phyloP scores from a whole-genome alignment of 2,329 filamentous ascomycete species.

The Tolypocladium album region DNA sequence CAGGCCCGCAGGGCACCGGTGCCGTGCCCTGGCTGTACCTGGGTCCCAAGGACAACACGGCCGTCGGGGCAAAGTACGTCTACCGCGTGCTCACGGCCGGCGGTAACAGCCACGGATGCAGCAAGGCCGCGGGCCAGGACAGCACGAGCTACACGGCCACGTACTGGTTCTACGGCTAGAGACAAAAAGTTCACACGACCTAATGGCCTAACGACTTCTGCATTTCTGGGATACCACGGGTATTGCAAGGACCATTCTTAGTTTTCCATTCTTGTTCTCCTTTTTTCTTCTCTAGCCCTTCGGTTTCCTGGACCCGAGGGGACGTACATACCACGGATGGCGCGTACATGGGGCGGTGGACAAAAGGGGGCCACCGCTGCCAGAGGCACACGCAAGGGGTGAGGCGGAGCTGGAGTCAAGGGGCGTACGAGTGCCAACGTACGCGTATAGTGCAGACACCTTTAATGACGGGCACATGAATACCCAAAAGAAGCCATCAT shows the following conservation, averaged over 20 bases:
- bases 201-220: background rate
- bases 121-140: slow-evolving; percentile 24
- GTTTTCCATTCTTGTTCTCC: background rate
- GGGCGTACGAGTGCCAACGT: background rate
- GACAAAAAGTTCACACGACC: background rate
- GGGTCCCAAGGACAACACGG: slow-evolving; percentile 23
- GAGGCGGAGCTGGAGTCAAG: background rate
- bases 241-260: background rate
- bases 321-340: background rate
- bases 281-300: background rate
- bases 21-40: slow-evolving; percentile 47
- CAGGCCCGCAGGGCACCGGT: slow-evolving; percentile 35
- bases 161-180: slow-evolving; percentile 45
- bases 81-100: slow-evolving; percentile 47
- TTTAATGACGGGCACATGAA: background rate
- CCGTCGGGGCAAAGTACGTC: slow-evolving; percentile 27
- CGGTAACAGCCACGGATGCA: slow-evolving; percentile 34
- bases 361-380: background rate
- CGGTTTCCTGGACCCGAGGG: background rate
- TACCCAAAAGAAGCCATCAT: background rate
- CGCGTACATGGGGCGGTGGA: background rate
- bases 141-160: slow-evolving; percentile 46
- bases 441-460: background rate
- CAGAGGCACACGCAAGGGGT: background rate
- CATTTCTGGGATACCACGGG: background rate